Conservation (phyloP, 176 grass and related monocot genomes). For the Zoysia pacifica region DNA sequence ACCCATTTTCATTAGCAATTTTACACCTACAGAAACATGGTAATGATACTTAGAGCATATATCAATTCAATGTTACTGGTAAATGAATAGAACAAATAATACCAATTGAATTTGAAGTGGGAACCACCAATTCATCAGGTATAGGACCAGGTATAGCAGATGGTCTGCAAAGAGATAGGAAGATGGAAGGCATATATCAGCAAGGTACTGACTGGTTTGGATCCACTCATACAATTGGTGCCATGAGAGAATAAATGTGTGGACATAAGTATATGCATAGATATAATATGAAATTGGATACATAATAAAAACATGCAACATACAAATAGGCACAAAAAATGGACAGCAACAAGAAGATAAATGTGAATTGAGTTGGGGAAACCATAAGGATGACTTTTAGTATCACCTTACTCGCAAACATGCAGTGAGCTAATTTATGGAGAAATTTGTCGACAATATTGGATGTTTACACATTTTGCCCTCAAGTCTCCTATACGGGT, state of each 20-base stretch:
- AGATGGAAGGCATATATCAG: conserved; percentile 11
- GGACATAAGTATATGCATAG: conserved; percentile 12
- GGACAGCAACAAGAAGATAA: background rate
- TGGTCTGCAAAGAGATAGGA: conserved; percentile 47
- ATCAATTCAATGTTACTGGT: conserved; percentile 16
- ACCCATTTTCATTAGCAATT: conserved; percentile 93
- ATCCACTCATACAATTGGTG: background rate
- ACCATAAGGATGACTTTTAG: background rate
- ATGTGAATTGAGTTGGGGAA: background rate
- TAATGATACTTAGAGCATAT: background rate
- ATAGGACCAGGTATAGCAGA: conserved; percentile 89
- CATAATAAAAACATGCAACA: background rate
- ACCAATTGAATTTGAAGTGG: conserved; percentile 78
- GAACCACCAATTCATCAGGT: conserved; percentile 87
- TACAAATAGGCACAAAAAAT: conserved; percentile 7
- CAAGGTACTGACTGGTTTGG: background rate
- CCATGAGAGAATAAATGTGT: background rate
- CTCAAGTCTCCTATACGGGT: background rate
- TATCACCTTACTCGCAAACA: background rate
- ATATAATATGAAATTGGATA: background rate
- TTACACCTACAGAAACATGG: conserved; percentile 62
- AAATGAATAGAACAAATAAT: conserved; percentile 33
- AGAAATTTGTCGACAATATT: background rate
- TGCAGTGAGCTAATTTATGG: background rate
- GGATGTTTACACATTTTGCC: background rate